These are phyloP conservation scores for Irpex sp. DNA, from an alignment of 1,284 basidiomycete species.

Conservation along the genomic window DNA sequence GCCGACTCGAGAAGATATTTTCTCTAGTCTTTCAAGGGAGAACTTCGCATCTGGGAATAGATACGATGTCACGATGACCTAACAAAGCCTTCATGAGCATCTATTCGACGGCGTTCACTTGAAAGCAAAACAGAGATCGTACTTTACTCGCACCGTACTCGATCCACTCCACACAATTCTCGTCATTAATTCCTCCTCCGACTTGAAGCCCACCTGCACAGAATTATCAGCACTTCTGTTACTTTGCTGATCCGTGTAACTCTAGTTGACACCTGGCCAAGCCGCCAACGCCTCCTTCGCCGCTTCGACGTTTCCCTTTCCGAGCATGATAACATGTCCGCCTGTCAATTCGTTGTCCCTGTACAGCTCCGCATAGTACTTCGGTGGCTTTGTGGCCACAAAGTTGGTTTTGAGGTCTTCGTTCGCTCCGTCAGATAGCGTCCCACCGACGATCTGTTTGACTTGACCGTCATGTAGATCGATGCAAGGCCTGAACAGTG, in stretches of 20 bases:
- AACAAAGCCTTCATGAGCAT: neutral
- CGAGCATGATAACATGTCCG: conserved; percentile 97
- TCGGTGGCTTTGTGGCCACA: conserved; percentile 82
- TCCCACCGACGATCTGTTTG: conserved; percentile 98
- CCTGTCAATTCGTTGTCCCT: conserved; percentile 67
- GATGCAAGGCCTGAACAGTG: conserved; percentile 88
- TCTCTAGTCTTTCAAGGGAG: conserved; percentile 68
- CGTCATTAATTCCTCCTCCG: conserved; percentile 87
- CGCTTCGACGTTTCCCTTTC: conserved; percentile 84
- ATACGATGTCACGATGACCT: conserved; percentile 97
- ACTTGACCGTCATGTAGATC: conserved; percentile 94
- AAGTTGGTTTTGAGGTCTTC: conserved; percentile 86
- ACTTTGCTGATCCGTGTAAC: too few species aligned
- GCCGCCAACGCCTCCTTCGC: conserved; percentile 78
- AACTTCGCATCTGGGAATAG: conserved; percentile 87
- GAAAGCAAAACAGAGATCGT: neutral
- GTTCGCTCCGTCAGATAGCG: conserved; percentile 64
- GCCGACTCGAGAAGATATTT: conserved; percentile 66
- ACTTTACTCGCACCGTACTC: conserved; percentile 92
- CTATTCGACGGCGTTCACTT: neutral
- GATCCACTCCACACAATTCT: conserved; percentile 86
- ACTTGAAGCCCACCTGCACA: conserved; percentile 77
- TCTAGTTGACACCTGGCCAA: conserved; percentile 66
- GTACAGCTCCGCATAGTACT: conserved; percentile 84
- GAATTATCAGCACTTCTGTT: too few species aligned